Evolutionary conservation across 495 filamentous ascomycete species (phyloP), one percentile per base, ranked within the genome.

Genomic region (Penicillium desertorum): DNA sequence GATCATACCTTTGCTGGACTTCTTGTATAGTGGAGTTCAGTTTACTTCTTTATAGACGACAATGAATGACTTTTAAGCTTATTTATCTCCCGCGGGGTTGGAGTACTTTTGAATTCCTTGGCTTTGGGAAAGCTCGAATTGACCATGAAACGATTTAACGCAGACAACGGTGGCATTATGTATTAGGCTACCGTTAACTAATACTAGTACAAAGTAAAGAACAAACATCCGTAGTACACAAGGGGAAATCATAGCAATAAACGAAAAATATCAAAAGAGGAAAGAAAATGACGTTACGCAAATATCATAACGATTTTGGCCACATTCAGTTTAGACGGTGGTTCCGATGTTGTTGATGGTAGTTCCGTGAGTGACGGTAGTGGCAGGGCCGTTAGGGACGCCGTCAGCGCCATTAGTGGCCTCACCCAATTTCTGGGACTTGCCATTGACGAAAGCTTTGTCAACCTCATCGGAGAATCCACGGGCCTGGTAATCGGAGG

Each of bases 381-480:
- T 34, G 8, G 29, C 9, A 29, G 27, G 27, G 27, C 22, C 22
- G 25, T 3, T 9, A 39, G 36, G 16, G 45, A 29, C 16, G 0
- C 60, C 65, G 32, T 62, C 58, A 17, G 10, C 29, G 9, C 30
- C 52, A 19, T 45, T 55, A 2, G n/a, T 29, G 9, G 62, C 62
- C 14, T 57, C 53, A n/a, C 57, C 49, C 25, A 64, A 9, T 12
- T 51, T 22, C n/a, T 54, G 45, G 29, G 61, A 47, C 54, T 69
- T 69, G 55, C 56, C 68, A 29, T 65, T 70, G 63, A 72, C 71
- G 54, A 85, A 82, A 5, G 80, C 78, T 49, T 82, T 64, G 61
- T 82, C 77, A 34, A 85, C 73, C 63, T 86, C 77, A 57, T 77
- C 81, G 32, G 77, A 77, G 68, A 85, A 85, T 12, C 72, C 77